phyloP scores from a whole-genome alignment of 495 filamentous ascomycete genomes.

The Penicillium taxi region DNA sequence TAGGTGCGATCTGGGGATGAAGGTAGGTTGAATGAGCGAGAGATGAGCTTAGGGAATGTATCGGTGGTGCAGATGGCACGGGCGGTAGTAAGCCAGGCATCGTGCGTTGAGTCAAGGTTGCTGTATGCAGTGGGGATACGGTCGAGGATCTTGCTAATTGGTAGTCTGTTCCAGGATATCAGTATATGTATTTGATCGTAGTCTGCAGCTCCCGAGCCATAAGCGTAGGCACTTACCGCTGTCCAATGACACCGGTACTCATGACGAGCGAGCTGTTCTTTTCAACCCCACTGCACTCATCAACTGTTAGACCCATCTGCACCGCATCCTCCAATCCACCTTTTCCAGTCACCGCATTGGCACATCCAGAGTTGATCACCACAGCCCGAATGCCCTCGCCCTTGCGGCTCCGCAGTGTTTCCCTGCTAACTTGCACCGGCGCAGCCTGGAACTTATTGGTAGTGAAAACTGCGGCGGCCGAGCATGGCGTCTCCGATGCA shows the following conservation, averaged over 20 bases:
- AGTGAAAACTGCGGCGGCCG: constrained; percentile 92
- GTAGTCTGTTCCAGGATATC: constrained; percentile 48
- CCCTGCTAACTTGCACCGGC: constrained; percentile 74
- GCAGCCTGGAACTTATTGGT: constrained; percentile 98
- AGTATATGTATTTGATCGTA: background rate
- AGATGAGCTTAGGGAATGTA: constrained; percentile 95
- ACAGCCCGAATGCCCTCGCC: constrained; percentile 71
- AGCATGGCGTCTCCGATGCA: constrained; percentile 77
- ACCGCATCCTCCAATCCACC: constrained; percentile 83
- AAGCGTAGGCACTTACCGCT: constrained; percentile 48
- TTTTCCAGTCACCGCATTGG: constrained; percentile 95
- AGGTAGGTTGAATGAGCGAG: constrained; percentile 74
- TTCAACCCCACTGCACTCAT: constrained; percentile 56
- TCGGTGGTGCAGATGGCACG: constrained; percentile 97
- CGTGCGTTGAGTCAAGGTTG: constrained; percentile 63
- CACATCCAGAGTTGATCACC: constrained; percentile 91
- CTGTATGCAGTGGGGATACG: constrained; percentile 69
- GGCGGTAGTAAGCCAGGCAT: constrained; percentile 78
- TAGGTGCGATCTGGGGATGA: constrained; percentile 67
- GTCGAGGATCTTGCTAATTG: constrained; percentile 80
- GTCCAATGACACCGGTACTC: constrained; percentile 97
- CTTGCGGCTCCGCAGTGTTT: constrained; percentile 55
- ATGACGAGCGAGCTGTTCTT: constrained; percentile 75
- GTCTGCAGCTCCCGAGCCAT: background rate
- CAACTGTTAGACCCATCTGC: constrained; percentile 71